A percentile compares a stretch with the other conserved stretches of the same genome.
phyloP scores from a whole-genome alignment of 371 early-diverging fungal species.

The Mortierella sp. region DNA sequence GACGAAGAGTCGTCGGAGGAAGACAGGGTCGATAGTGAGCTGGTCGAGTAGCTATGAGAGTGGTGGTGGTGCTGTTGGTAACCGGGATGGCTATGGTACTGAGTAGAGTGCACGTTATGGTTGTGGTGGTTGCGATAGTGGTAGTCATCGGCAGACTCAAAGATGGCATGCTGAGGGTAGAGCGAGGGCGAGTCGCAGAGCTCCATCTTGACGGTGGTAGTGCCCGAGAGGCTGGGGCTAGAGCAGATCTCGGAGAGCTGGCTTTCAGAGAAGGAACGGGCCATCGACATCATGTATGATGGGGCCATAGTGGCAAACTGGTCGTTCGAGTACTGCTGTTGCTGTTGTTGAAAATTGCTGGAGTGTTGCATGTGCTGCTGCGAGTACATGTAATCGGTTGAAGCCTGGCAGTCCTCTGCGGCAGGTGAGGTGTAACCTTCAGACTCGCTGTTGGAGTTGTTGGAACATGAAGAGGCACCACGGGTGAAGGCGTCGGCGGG shows the following conservation, averaged over 20 bases:
- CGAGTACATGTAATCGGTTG: constrained; percentile 36
- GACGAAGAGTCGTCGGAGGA: constrained; percentile 25
- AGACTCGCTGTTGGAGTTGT: background rate
- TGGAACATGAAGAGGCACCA: background rate
- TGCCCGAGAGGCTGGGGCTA: constrained; percentile 7
- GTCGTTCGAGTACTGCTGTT: constrained; percentile 31
- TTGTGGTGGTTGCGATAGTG: constrained; percentile 16
- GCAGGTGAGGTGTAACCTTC: constrained; percentile 16
- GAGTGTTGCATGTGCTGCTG: background rate
- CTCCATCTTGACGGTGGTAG: constrained; percentile 22
- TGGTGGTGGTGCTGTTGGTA: constrained; percentile 25
- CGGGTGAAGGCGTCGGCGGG: constrained; percentile 28
- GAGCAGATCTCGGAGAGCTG: constrained; percentile 35
- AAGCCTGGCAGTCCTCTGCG: constrained; percentile 41
- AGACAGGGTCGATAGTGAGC: constrained; percentile 42
- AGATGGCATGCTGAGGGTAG: constrained; percentile 30
- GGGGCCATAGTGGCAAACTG: constrained; percentile 41
- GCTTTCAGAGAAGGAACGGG: constrained; percentile 48
- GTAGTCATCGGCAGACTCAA: constrained; percentile 20
- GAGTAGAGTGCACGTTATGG: constrained; percentile 18
- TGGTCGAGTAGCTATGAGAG: constrained; percentile 47
- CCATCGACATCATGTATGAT: constrained; percentile 45
- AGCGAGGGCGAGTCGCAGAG: constrained; percentile 38
- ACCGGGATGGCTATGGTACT: constrained; percentile 7
- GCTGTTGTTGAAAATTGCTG: constrained; percentile 11